Evolutionary conservation across 2,329 filamentous ascomycete species (phyloP).

Genomic region (Microcyclosporella mali): DNA sequence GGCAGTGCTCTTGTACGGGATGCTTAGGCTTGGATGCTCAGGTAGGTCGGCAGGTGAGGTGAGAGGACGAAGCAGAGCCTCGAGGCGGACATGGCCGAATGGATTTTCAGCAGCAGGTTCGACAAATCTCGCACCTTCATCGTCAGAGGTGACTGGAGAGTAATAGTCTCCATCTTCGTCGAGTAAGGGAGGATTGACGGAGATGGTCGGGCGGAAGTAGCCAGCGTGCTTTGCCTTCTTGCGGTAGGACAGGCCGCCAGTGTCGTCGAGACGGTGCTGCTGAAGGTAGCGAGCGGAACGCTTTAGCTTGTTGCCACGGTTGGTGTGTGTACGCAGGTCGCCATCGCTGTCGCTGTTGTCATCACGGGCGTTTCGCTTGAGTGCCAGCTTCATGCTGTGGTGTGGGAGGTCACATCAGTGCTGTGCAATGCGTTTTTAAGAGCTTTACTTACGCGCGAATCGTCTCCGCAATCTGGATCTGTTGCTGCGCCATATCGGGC

Average conservation of each 20-base stretch:
- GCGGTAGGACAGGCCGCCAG: slow-evolving; percentile 57
- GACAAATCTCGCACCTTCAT: slow-evolving; percentile 60
- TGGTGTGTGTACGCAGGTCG: slow-evolving; percentile 61
- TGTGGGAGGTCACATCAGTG: background rate
- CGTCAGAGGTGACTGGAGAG: slow-evolving; percentile 20
- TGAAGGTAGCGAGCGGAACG: slow-evolving; percentile 66
- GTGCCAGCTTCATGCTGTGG: slow-evolving; percentile 56
- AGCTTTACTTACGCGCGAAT: slow-evolving; percentile 44
- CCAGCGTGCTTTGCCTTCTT: slow-evolving; percentile 71
- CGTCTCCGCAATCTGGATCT: slow-evolving; percentile 57
- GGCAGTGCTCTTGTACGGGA: slow-evolving; percentile 67
- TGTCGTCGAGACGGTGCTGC: slow-evolving; percentile 61
- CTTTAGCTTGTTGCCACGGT: slow-evolving; percentile 74
- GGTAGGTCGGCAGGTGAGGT: slow-evolving; percentile 69
- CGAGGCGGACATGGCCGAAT: slow-evolving; percentile 51
- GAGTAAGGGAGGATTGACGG: slow-evolving; percentile 63
- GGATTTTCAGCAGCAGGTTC: slow-evolving; percentile 64
- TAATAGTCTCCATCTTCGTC: slow-evolving; percentile 64
- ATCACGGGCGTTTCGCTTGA: slow-evolving; percentile 59
- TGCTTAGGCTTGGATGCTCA: slow-evolving; percentile 66
- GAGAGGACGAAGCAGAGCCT: slow-evolving; percentile 61
- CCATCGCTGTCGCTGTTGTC: slow-evolving; percentile 75
- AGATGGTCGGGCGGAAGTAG: slow-evolving; percentile 65
- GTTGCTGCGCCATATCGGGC: slow-evolving; percentile 54
- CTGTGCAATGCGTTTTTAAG: background rate